Percentiles rank a stretch among this genome's conserved stretches.
These are phyloP conservation scores for Rhodotorula sp. DNA, from an alignment of 1,284 basidiomycete species.

Conservation along the genomic window DNA sequence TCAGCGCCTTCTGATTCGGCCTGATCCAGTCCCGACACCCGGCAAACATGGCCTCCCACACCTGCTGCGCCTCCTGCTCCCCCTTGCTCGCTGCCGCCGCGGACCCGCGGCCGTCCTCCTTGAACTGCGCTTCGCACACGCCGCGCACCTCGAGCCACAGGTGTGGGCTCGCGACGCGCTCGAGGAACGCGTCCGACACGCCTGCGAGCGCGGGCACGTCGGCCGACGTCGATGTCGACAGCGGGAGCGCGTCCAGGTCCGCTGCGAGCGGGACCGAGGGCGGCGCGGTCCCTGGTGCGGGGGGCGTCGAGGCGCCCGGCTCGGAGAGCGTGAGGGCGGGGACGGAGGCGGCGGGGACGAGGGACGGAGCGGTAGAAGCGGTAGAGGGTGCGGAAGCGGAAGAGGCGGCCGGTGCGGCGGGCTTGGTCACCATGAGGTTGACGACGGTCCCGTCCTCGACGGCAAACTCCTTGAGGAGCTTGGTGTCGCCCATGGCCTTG, in stretches of 20 bases:
- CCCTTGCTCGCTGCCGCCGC: not conserved
- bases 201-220: constrained; percentile 15
- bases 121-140: constrained; percentile 33
- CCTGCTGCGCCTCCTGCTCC: constrained; percentile 34
- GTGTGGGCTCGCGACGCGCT: constrained; percentile 22
- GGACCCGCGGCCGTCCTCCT: not conserved
- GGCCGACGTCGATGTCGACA: constrained; percentile 18
- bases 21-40: constrained; percentile 45
- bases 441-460: constrained; percentile 75
- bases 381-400: constrained; percentile 4
- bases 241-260: constrained; percentile 21
- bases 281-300: not conserved
- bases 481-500: constrained; percentile 81
- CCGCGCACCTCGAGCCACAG: constrained; percentile 36
- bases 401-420: constrained; percentile 10
- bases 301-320: constrained; percentile 4
- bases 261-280: constrained; percentile 25
- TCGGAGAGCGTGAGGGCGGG: constrained; percentile 38
- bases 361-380: constrained; percentile 9
- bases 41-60: constrained; percentile 47
- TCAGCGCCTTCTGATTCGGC: constrained; percentile 46
- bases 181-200: constrained; percentile 27
- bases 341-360: constrained; percentile 1
- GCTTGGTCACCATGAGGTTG: constrained; percentile 69
- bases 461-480: constrained; percentile 83